Percentiles rank a stretch among this genome's conserved stretches.
Conservation (phyloP, 192 early-diverging fungal species). For the Coemansia sp. region DNA sequence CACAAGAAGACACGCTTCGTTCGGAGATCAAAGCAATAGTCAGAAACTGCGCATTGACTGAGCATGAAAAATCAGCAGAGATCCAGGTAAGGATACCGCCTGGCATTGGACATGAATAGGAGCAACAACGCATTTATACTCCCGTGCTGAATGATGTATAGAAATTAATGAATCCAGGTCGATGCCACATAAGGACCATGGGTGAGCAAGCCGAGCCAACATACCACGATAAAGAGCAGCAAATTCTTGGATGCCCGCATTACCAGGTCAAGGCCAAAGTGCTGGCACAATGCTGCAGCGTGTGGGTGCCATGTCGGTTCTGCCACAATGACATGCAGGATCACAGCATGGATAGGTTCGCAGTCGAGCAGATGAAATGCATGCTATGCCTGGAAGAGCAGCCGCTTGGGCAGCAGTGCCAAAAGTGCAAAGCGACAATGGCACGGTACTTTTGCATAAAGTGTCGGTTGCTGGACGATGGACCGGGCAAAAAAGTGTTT, state of each 20-base stretch:
- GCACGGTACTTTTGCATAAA: slow-evolving; percentile 83
- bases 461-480: slow-evolving; percentile 92
- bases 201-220: neutral
- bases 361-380: slow-evolving; percentile 82
- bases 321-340: slow-evolving; percentile 69
- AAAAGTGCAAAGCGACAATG: slow-evolving; percentile 58
- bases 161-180: neutral
- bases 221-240: slow-evolving; percentile 7
- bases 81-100: slow-evolving; percentile 23
- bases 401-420: slow-evolving; percentile 71
- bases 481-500: slow-evolving; percentile 78
- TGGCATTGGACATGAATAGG: neutral
- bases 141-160: slow-evolving; percentile 1
- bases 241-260: slow-evolving; percentile 37
- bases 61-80: slow-evolving; percentile 15
- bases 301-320: slow-evolving; percentile 72
- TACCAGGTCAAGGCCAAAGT: slow-evolving; percentile 49
- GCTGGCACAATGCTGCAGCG: slow-evolving; percentile 67
- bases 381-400: slow-evolving; percentile 87
- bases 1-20: slow-evolving; percentile 12
- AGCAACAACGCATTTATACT: neutral
- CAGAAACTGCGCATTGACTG: slow-evolving; percentile 5
- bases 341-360: slow-evolving; percentile 67
- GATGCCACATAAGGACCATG: neutral
- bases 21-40: slow-evolving; percentile 23